Evolutionary conservation across 805 yeast species (phyloP), one percentile per base, ranked within the genome.

Genomic region (Metschnikowia colocasiae): DNA sequence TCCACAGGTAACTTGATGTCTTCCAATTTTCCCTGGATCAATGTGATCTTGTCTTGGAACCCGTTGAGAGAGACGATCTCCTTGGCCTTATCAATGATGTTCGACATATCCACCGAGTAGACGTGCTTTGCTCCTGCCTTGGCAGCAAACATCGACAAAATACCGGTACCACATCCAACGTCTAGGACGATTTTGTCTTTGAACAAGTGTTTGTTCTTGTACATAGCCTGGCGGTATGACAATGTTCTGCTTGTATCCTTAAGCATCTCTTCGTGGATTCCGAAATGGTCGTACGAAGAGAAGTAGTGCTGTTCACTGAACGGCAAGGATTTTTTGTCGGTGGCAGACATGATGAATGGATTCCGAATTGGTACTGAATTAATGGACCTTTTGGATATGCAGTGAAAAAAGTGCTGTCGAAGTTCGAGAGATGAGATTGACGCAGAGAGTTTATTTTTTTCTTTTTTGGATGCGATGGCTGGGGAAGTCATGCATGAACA

Each of bases 121-220:
- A 94, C 99, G 63, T 90, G 97, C 67, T 90, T 89, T 53, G 99
- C 99, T 55, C 99, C 99, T n/a, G 97, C 95, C 63, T 84, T 85
- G 43, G 92, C 97, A 15, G 98, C 98, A 75, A 94, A 94, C 96
- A 94, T 88, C 22, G 97, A 91, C 53, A 94, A 73, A 56, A 94
- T 90, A 58, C 99, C 99, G 18, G 99, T 94, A 57, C 99, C 99
- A 69, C 99, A 95, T 42, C 99, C 99, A 48, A 94, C 99, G 70
- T 94, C 99, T 48, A 94, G 75, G 6, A 94, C 99, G 51, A 92
- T 71, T 74, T 94, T 94, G 68, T 83, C 97, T 66, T 90, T 89
- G 76, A 94, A 92, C 46, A 89, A 71, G 57, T 85, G 86, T 60
- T 84, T 84, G 75, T 94, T 94, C 67, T 88, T 89, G 72, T 82